These are phyloP conservation scores for Castanea crenata DNA, from an alignment of 306 rosid genomes.

Conservation along the genomic window DNA sequence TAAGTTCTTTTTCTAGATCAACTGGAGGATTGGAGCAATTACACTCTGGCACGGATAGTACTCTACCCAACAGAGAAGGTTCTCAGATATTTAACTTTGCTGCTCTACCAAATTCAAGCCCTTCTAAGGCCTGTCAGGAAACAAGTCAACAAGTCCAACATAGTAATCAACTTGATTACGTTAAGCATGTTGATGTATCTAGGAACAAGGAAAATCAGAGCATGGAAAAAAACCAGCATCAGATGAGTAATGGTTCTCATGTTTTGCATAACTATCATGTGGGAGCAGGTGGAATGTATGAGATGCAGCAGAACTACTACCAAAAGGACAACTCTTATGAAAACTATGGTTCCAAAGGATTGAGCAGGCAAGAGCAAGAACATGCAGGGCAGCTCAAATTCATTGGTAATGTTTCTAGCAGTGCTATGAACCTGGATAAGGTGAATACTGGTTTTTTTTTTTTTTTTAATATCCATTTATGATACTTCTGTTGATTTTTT, in stretches of 20 bases:
- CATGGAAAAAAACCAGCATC: slow-evolving; percentile 20
- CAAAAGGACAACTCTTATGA: slow-evolving; percentile 25
- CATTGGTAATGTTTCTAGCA: slow-evolving; percentile 21
- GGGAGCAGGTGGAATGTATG: slow-evolving; percentile 32
- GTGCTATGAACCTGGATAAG: slow-evolving; percentile 31
- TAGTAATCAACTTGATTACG: slow-evolving; percentile 35
- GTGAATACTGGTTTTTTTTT: slow-evolving; percentile 12
- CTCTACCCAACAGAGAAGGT: slow-evolving; percentile 22
- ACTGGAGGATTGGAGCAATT: slow-evolving; percentile 29
- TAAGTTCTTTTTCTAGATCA: slow-evolving; percentile 28
- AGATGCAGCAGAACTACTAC: slow-evolving; percentile 38
- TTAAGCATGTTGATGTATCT: slow-evolving; percentile 20
- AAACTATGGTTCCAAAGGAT: slow-evolving; percentile 22
- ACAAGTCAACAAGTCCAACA: slow-evolving; percentile 25
- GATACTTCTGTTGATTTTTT: neutral
- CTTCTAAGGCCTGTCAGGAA: slow-evolving; percentile 19
- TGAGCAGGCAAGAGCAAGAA: slow-evolving; percentile 25
- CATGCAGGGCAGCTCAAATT: slow-evolving; percentile 29
- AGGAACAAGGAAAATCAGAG: slow-evolving; percentile 30
- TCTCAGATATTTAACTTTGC: slow-evolving; percentile 19
- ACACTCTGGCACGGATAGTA: slow-evolving; percentile 6
- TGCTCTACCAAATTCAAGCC: slow-evolving; percentile 21
- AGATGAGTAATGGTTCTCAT: slow-evolving; percentile 31
- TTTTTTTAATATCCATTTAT: neutral
- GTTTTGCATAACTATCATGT: slow-evolving; percentile 29